Evolutionary conservation across 352 stramenopile species (phyloP), one percentile per base, ranked within the genome.

Genomic region (Phytophthora tentaculata): DNA sequence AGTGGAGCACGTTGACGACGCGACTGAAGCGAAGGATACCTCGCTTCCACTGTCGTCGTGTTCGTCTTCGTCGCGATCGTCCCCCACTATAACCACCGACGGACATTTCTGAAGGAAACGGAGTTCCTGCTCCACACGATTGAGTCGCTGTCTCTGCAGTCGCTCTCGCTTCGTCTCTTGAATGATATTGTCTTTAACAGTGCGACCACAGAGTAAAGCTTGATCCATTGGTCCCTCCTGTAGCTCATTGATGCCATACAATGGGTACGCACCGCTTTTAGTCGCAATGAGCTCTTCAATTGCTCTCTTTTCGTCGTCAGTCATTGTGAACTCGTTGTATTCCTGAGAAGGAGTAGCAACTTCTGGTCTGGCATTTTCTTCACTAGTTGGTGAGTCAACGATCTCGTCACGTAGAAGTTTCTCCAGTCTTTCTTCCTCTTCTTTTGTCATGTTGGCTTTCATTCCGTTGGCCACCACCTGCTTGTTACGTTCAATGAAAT

Each of bases 401-500:
- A 37, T 6, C 7, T 78, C 67, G 3, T 71, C 75, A 5, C 48
- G 53, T 5, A 91, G 65, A 45, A 91, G 54, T 14, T 61, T 68
- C 9, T 73, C 55, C 9, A 90, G 54, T 8, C 84, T 66, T 3
- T 63, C 45, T 51, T 88, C 81, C 56, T 92, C 84, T 1, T 84
- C 84, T 52, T 71, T 74, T 1, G 84, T 89, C 62, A 88, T 73
- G 23, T 87, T 84, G 0, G 72, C 58, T 57, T 74, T 79, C 77
- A 84, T 85, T 7, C 79, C 77, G 29, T 82, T 82, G 6, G 72
- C 72, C 16, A 80, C 76, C 19, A 87, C 56, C 35, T 84, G 57
- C 19, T 79, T 82, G 66, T 88, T 88, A 14, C 83, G 80, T 53
- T 88, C 70, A 43, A 90, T 72, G 50, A 85, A 89, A 45, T 83